phyloP scores from a whole-genome alignment of 1,284 basidiomycete genomes.

The Cryptococcus floricola region DNA sequence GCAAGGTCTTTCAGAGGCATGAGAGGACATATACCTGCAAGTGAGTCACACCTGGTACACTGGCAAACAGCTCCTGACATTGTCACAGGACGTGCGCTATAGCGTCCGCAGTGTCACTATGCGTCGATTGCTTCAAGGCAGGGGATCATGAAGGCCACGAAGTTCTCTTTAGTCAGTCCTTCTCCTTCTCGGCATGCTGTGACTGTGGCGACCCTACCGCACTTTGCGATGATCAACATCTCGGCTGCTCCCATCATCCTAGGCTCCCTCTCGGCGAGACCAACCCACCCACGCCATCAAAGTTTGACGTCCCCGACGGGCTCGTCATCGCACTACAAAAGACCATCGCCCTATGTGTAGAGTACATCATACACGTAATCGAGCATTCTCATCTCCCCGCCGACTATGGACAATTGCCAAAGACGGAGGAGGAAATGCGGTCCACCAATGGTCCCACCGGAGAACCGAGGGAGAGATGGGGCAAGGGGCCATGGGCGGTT shows the following conservation, averaged over 20 bases:
- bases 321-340: slow-evolving; percentile 67
- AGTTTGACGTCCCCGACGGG: slow-evolving; percentile 51
- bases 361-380: slow-evolving; percentile 79
- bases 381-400: slow-evolving; percentile 80
- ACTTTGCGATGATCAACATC: slow-evolving; percentile 59
- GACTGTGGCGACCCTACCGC: slow-evolving; percentile 88
- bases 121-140: slow-evolving; percentile 78
- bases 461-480: slow-evolving; percentile 28
- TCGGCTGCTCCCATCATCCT: slow-evolving; percentile 69
- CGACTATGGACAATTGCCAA: slow-evolving; percentile 55
- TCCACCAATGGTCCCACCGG: slow-evolving; percentile 20
- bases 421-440: slow-evolving; percentile 58
- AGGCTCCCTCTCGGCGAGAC: slow-evolving; percentile 39
- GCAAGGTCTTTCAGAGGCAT: slow-evolving; percentile 37
- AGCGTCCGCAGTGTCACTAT: slow-evolving; percentile 83
- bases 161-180: slow-evolving; percentile 83
- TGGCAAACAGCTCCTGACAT: not conserved
- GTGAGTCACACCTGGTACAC: slow-evolving; percentile 54
- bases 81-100: slow-evolving; percentile 72
- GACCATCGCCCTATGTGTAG: slow-evolving; percentile 71
- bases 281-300: slow-evolving; percentile 24
- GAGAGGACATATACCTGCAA: slow-evolving; percentile 88
- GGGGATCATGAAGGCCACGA: slow-evolving; percentile 80
- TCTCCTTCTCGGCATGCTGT: slow-evolving; percentile 84
- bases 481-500: slow-evolving; percentile 73